Conservation (phyloP, 2,329 filamentous ascomycete genomes). For the Claviceps africana region DNA sequence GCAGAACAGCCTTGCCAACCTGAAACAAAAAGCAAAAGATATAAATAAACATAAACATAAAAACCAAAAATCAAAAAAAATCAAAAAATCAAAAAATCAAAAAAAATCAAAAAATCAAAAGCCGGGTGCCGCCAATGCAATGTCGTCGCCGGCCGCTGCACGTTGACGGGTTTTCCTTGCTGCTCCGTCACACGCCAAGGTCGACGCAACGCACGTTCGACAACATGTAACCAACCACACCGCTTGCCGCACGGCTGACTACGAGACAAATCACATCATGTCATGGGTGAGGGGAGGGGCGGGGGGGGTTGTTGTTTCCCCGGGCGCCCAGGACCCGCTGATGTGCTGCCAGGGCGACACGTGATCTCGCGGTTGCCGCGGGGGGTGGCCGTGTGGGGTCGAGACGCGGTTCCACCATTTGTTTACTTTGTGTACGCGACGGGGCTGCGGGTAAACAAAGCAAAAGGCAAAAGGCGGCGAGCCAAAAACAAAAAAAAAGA, state of each 20-base stretch:
- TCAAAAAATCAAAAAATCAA: neutral
- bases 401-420: slow-evolving; percentile 9
- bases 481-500: neutral
- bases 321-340: neutral
- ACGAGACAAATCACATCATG: neutral
- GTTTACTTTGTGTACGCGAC: slow-evolving; percentile 11
- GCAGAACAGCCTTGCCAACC: slow-evolving; percentile 1
- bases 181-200: too few species aligned
- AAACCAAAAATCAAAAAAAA: too few species aligned
- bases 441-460: neutral
- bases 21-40: slow-evolving; percentile 1
- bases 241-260: neutral
- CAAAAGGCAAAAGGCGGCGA: neutral
- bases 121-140: neutral
- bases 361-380: slow-evolving; percentile 9
- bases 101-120: neutral
- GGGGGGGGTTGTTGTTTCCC: too few species aligned
- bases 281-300: too few species aligned
- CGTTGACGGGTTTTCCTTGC: too few species aligned
- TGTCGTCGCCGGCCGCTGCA: neutral
- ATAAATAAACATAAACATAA: too few species aligned
- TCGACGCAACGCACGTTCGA: too few species aligned
- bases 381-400: slow-evolving; percentile 9
- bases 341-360: slow-evolving; percentile 1
- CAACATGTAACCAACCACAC: neutral